These are phyloP conservation scores for Mangifera indica DNA, from an alignment of 345 rosid species.

Conservation along the genomic window DNA sequence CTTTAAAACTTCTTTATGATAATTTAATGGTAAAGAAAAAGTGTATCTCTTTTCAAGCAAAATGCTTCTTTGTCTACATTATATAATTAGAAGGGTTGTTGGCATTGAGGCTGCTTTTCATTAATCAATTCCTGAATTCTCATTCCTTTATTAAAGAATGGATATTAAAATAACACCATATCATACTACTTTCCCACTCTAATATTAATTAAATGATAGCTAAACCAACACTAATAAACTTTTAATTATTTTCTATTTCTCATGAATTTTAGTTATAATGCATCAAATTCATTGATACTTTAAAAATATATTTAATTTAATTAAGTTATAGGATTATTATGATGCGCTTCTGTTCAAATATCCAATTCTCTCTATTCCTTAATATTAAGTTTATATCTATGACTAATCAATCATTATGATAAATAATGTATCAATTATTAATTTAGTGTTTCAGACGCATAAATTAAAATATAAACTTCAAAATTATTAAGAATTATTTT, in stretches of 20 bases:
- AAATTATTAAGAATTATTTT: too few species aligned
- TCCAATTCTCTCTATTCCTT: too few species aligned
- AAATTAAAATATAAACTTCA: too few species aligned
- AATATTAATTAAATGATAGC: conserved; percentile 32
- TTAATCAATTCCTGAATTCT: conserved; percentile 35
- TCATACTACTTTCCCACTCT: conserved; percentile 29
- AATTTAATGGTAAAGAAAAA: conserved; percentile 45
- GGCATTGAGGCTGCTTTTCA: conserved; percentile 33
- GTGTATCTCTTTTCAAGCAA: conserved; percentile 41
- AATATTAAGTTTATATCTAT: too few species aligned
- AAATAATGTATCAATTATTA: too few species aligned
- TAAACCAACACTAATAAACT: conserved; percentile 13
- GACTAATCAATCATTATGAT: too few species aligned
- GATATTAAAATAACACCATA: neutral
- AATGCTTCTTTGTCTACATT: conserved; percentile 46
- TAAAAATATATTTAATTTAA: conserved; percentile 16
- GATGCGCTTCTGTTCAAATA: too few species aligned
- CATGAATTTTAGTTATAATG: conserved; percentile 14
- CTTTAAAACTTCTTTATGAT: conserved; percentile 15
- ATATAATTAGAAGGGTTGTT: conserved; percentile 27
- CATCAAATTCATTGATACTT: conserved; percentile 42
- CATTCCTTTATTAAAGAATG: conserved; percentile 45
- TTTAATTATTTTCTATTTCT: neutral
- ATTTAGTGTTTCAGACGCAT: too few species aligned
- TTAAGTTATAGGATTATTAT: neutral